phyloP scores from a whole-genome alignment of 2,329 filamentous ascomycete genomes.

The Volutella citrinella region DNA sequence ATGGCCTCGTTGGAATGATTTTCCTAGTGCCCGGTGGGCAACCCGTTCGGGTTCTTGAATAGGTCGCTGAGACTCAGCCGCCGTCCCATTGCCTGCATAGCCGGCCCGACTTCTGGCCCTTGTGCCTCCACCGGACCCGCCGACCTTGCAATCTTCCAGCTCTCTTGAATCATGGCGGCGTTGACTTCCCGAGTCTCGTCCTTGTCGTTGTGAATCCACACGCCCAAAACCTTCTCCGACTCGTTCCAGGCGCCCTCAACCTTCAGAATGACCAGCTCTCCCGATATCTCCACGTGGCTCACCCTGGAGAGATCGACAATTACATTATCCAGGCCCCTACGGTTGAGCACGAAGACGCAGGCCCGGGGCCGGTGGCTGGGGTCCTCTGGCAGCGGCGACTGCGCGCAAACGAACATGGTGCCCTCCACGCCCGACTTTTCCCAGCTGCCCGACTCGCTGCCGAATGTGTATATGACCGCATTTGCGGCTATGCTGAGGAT shows the following conservation, averaged over 20 bases:
- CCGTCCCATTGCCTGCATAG: constrained; percentile 43
- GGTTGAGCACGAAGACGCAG: constrained; percentile 71
- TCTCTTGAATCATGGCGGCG: constrained; percentile 39
- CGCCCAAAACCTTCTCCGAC: constrained; percentile 44
- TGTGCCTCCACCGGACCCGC: constrained; percentile 26
- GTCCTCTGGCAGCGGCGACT: constrained; percentile 41
- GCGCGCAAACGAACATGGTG: constrained; percentile 81
- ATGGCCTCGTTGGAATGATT: no score
- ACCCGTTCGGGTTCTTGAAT: constrained; percentile 34
- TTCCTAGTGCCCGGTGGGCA: constrained; percentile 16
- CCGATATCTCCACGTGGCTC: constrained; percentile 60
- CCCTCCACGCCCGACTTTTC: constrained; percentile 85
- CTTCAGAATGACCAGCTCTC: constrained; percentile 51
- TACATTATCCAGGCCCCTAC: constrained; percentile 68
- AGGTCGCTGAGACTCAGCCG: constrained; percentile 44
- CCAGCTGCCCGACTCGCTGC: constrained; percentile 64
- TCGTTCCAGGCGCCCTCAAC: constrained; percentile 33
- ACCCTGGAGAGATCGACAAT: constrained; percentile 61
- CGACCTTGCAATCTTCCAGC: constrained; percentile 38
- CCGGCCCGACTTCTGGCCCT: constrained; percentile 36
- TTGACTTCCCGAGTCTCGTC: constrained; percentile 42
- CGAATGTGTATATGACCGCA: constrained; percentile 82
- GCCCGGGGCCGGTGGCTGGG: constrained; percentile 35
- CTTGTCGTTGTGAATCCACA: constrained; percentile 54
- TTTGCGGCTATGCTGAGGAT: constrained; percentile 83